Conservation (phyloP, 768 basidiomycete species). For the Melanogaster broomeanus region DNA sequence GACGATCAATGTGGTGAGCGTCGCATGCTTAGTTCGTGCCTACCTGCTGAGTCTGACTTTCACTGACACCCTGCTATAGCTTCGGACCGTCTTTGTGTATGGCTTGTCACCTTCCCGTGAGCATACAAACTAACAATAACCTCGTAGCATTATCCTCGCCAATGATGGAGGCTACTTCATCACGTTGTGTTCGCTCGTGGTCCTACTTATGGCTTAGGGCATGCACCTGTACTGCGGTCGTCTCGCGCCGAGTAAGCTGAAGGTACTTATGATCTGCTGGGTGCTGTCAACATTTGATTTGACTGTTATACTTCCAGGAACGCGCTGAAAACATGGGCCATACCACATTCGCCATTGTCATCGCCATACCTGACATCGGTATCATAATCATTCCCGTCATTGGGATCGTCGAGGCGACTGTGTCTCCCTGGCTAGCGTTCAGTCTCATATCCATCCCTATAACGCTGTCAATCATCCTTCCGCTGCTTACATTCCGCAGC, state of each 20-base stretch:
- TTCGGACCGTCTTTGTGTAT: slow-evolving; percentile 8
- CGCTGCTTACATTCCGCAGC: slow-evolving; percentile 1
- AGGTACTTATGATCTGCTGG: too few relatives aligned
- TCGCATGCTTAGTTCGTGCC: too few relatives aligned
- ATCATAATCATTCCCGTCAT: slow-evolving; percentile 16
- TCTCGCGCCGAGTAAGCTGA: slow-evolving; percentile 22
- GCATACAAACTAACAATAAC: slow-evolving; percentile 1
- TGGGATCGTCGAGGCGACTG: slow-evolving; percentile 10
- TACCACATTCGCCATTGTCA: slow-evolving; percentile 12
- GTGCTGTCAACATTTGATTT: too few relatives aligned
- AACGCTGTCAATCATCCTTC: slow-evolving; percentile 3
- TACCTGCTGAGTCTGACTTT: too few relatives aligned
- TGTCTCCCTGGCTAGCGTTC: slow-evolving; percentile 9
- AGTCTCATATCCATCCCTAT: slow-evolving; percentile 11
- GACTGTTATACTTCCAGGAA: too few relatives aligned
- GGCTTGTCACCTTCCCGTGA: background rate
- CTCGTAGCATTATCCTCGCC: slow-evolving; percentile 24
- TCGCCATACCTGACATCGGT: slow-evolving; percentile 22
- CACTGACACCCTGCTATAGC: too few relatives aligned
- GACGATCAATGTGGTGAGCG: too few relatives aligned
- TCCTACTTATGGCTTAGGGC: too few relatives aligned
- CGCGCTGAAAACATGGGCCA: too few relatives aligned
- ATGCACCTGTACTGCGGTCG: slow-evolving; percentile 21
- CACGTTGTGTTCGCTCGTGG: too few relatives aligned
- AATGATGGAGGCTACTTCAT: too few relatives aligned